Evolutionary conservation across 164 flowering plant species (phyloP).

Genomic region (Umbilicus rupestris): DNA sequence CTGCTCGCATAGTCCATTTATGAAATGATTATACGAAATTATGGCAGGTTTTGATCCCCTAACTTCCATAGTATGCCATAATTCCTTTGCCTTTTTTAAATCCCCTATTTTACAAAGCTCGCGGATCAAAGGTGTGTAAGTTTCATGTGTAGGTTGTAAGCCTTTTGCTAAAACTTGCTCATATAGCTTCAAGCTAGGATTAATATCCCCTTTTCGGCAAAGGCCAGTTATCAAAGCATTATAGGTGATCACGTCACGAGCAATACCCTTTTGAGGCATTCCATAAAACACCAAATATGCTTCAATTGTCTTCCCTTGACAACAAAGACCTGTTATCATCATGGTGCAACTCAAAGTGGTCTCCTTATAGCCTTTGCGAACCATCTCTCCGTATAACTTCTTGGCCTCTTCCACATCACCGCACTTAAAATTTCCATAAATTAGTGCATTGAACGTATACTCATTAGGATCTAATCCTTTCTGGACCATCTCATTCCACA

Average conservation of each 20-base stretch:
- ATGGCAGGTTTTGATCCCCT: constrained; percentile 30
- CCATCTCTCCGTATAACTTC: constrained; percentile 44
- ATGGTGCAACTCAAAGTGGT: constrained; percentile 35
- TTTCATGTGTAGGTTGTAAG: constrained; percentile 28
- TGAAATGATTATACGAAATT: constrained; percentile 26
- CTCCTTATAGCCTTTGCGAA: constrained; percentile 31
- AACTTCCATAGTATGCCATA: constrained; percentile 36
- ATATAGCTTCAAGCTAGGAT: constrained; percentile 24
- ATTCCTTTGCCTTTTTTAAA: constrained; percentile 18
- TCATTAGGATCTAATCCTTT: constrained; percentile 47
- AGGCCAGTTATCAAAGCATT: constrained; percentile 35
- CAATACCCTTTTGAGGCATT: constrained; percentile 40
- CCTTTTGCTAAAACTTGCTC: constrained; percentile 33
- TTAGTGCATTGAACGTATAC: constrained; percentile 44
- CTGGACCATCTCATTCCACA: constrained; percentile 56
- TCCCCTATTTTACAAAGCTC: constrained; percentile 25
- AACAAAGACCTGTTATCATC: constrained; percentile 45
- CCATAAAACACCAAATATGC: constrained; percentile 37
- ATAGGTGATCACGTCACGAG: constrained; percentile 34
- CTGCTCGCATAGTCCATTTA: constrained; percentile 33
- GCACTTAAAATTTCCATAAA: constrained; percentile 35
- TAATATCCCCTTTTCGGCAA: constrained; percentile 34
- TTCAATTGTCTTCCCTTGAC: constrained; percentile 27
- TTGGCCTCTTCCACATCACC: constrained; percentile 32
- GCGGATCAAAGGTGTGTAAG: constrained; percentile 35